phyloP scores from a whole-genome alignment of 108 stramenopile genomes.

The Nitzschia sp. region DNA sequence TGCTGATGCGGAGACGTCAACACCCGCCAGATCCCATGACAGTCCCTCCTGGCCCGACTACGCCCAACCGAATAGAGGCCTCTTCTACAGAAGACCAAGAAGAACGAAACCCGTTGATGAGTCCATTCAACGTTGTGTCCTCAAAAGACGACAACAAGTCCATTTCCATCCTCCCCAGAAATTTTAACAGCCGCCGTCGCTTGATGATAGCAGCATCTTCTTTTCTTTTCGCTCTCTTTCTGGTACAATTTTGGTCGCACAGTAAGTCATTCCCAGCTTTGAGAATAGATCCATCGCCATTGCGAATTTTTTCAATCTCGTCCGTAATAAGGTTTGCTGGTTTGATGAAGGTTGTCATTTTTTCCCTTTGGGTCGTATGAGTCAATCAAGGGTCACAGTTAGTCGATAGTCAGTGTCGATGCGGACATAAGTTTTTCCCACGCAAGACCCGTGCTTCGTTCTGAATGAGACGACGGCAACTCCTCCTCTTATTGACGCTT shows the following conservation, averaged over 20 bases:
- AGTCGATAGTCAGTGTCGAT: not conserved
- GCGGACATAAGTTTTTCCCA: not conserved
- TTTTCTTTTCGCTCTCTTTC: not conserved
- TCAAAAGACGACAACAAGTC: not conserved
- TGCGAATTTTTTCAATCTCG: not conserved
- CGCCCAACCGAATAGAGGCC: not conserved
- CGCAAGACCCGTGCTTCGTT: not conserved
- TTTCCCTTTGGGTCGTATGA: not conserved
- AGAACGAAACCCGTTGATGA: not conserved
- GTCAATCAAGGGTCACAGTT: too few species aligned
- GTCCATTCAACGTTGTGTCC: not conserved
- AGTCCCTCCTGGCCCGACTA: too few species aligned
- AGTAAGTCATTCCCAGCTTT: not conserved
- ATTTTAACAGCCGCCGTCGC: constrained; percentile 14
- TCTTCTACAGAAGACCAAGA: not conserved
- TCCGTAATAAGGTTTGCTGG: not conserved
- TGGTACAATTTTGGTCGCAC: not conserved
- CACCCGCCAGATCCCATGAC: too few species aligned
- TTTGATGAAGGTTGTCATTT: not conserved
- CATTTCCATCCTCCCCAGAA: constrained; percentile 10
- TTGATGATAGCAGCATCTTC: not conserved
- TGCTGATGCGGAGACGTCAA: too few species aligned
- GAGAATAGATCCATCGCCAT: not conserved
- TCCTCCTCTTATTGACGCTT: not conserved
- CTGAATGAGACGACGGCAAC: not conserved